Conservation (phyloP, 1,284 basidiomycete species). For the Neotropicomus parvogracilis region DNA sequence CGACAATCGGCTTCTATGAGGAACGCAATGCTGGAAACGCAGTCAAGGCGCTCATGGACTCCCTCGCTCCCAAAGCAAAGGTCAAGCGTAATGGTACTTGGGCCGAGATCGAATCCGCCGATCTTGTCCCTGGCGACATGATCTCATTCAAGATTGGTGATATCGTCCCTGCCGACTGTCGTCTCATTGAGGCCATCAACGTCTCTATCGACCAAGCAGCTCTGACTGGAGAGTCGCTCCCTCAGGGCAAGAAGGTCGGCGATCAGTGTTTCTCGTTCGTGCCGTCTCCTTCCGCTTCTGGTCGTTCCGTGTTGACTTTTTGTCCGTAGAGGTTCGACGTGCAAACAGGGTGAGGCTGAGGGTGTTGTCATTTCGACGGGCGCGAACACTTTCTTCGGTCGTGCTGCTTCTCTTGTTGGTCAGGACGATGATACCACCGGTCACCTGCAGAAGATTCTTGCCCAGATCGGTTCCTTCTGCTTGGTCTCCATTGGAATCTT, state of each 20-base stretch:
- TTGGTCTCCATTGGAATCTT: slow-evolving; percentile 91
- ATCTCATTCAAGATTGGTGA: slow-evolving; percentile 97
- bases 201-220: slow-evolving; percentile 97
- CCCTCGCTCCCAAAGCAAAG: slow-evolving; percentile 94
- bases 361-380: slow-evolving; percentile 96
- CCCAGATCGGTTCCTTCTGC: slow-evolving; percentile 95
- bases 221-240: slow-evolving; percentile 93
- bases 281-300: neutral
- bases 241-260: slow-evolving; percentile 83
- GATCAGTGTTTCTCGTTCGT: slow-evolving; percentile 96
- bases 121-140: slow-evolving; percentile 91
- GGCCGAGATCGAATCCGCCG: slow-evolving; percentile 85
- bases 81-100: slow-evolving; percentile 82
- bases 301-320: slow-evolving; percentile 4
- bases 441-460: slow-evolving; percentile 97
- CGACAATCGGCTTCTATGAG: slow-evolving; percentile 96
- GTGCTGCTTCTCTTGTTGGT: slow-evolving; percentile 91
- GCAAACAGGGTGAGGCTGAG: slow-evolving; percentile 96
- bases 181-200: slow-evolving; percentile 92
- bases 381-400: slow-evolving; percentile 94
- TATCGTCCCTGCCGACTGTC: slow-evolving; percentile 93
- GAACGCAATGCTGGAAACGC: slow-evolving; percentile 96
- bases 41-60: slow-evolving; percentile 99
- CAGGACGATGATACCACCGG: slow-evolving; percentile 95
- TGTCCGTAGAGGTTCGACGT: slow-evolving; percentile 77